Evolutionary conservation across 2,329 filamentous ascomycete species (phyloP), one percentile per base, ranked within the genome.

Genomic region (Pseudofabraea citricarpa): DNA sequence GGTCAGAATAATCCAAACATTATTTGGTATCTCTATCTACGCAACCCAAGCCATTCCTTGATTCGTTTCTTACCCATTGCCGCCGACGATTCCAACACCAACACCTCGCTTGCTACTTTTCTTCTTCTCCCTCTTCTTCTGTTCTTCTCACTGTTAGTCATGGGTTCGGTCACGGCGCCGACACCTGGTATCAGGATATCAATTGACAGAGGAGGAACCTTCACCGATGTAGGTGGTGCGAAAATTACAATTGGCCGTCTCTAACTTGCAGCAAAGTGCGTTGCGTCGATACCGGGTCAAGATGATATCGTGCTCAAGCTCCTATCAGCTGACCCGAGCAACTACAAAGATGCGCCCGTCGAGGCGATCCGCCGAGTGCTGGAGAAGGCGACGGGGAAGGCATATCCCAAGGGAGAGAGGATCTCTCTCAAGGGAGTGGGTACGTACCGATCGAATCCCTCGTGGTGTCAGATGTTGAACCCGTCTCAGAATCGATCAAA

Each of bases 281-380:
- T 78, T 46, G 83, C 81, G 43, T 75, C 73, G 2, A 77, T 81
- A 37, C 19, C 73, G 73, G 24, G 24, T 5, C 37, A 40, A 16
- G 16, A 40, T 40, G 35, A 37, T 13, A 21, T 95, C 55, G 89
- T 94, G 57, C 70, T 88, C 61, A 88, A 88, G 60, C 69, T 89
- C 2, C 72, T 89, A 12, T 89, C 85, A 0, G 84, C 85, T 50
- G 83, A 87, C 54, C 81, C 81, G 1, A 64, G 69, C 20, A 83
- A 84, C 59, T 85, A 85, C 61, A 67, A 77, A 39, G 81, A 85
- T 64, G 81, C 81, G 4, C 81, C 81, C 1, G 66, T 83, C 18
- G 81, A 85, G 67, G 81, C 80, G 18, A 84, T 85, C 45, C 72
- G 80, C 12, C 71, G 80, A 7, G 68, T 85, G 2, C 69, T 85